These are phyloP conservation scores for Russula vinacea DNA, from an alignment of 768 basidiomycete species.

Conservation along the genomic window DNA sequence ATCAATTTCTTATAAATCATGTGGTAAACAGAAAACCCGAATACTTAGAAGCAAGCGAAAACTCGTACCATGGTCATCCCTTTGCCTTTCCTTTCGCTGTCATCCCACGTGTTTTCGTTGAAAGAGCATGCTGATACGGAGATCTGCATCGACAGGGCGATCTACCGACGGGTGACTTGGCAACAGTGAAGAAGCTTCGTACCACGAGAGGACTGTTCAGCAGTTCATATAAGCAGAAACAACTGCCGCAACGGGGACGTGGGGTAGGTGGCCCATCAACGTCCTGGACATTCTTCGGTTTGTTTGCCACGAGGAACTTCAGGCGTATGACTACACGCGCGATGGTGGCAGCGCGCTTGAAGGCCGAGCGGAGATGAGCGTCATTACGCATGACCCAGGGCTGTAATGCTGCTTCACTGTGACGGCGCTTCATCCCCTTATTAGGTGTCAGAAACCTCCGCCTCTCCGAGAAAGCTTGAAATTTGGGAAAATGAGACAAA, in stretches of 20 bases:
- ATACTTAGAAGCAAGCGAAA: background rate
- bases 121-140: conserved; percentile 21
- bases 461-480: background rate
- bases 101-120: conserved; percentile 20
- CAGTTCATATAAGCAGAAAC: background rate
- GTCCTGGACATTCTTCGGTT: background rate
- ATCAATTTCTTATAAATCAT: conserved; percentile 8
- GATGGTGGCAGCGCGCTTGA: conserved; percentile 1
- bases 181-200: background rate
- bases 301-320: background rate
- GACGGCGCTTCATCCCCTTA: background rate
- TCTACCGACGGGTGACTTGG: background rate
- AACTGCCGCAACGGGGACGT: conserved; percentile 4
- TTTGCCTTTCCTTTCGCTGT: conserved; percentile 10
- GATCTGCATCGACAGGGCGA: conserved; percentile 7
- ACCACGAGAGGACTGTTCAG: conserved; percentile 14
- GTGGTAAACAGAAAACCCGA: background rate
- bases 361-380: background rate
- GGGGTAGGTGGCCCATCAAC: background rate
- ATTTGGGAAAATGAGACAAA: background rate
- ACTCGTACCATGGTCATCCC: conserved; percentile 24
- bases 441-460: background rate
- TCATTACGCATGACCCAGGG: background rate
- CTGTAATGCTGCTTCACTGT: conserved; percentile 2
- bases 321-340: conserved; percentile 6